A percentile compares a stretch with the other conserved stretches of the same genome.
Evolutionary conservation across 208 protist genomes (phyloP).

Genomic region (Wallacemonas rigidus): DNA sequence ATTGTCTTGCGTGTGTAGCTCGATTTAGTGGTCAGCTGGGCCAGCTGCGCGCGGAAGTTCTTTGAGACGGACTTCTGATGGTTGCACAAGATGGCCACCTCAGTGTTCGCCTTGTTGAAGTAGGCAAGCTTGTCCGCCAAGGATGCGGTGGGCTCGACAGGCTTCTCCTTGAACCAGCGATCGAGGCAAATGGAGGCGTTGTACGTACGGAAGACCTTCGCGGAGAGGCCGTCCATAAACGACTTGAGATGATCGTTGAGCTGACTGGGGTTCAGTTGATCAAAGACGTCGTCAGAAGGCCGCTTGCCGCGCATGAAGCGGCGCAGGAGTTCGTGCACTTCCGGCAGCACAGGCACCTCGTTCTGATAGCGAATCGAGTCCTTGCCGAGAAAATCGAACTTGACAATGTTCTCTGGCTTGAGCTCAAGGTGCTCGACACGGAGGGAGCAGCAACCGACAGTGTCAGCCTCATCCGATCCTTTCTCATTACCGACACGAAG

Average conservation of each 20-base stretch:
- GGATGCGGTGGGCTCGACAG: slow-evolving; percentile 65
- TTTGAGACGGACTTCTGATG: slow-evolving; percentile 98
- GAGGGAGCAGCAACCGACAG: slow-evolving; percentile 98
- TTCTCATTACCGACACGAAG: slow-evolving; percentile 99
- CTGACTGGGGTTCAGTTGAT: slow-evolving; percentile 85
- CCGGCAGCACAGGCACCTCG: slow-evolving; percentile 86
- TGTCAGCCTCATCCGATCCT: slow-evolving; percentile 96
- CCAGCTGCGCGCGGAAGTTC: slow-evolving; percentile 76
- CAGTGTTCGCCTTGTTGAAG: slow-evolving; percentile 98
- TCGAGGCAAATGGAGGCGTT: slow-evolving; percentile 99
- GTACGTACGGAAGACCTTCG: slow-evolving; percentile 99
- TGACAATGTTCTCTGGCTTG: slow-evolving; percentile 63
- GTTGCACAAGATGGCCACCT: slow-evolving; percentile 99
- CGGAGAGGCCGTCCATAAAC: slow-evolving; percentile 96
- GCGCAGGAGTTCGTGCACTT: slow-evolving; percentile 93
- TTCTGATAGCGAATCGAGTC: slow-evolving; percentile 98
- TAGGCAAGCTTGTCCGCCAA: slow-evolving; percentile 92
- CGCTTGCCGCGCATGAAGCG: slow-evolving; percentile 88
- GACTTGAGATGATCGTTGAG: slow-evolving; percentile 98
- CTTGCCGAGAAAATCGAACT: slow-evolving; percentile 99
- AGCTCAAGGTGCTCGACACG: slow-evolving; percentile 96
- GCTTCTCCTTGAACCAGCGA: slow-evolving; percentile 93
- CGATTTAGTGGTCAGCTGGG: slow-evolving; percentile 80
- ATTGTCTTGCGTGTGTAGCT: slow-evolving; percentile 79
- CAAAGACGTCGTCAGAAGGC: slow-evolving; percentile 93